These are phyloP conservation scores for Mycena maculata DNA, from an alignment of 768 basidiomycete species.

Conservation along the genomic window DNA sequence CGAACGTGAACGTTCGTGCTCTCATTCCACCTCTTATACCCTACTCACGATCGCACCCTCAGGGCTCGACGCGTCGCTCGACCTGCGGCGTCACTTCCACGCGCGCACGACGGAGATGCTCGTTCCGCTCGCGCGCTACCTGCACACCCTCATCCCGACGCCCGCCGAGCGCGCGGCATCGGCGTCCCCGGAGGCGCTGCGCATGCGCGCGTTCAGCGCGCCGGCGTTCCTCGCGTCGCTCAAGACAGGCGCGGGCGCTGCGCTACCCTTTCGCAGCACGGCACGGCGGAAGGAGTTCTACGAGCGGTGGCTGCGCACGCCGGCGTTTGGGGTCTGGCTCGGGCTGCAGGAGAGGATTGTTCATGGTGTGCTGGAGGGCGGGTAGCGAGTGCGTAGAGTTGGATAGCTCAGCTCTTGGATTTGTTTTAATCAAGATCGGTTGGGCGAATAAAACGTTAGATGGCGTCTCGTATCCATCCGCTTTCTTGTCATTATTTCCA, in stretches of 20 bases:
- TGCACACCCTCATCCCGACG: constrained; percentile 86
- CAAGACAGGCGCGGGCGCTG: constrained; percentile 68
- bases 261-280: constrained; percentile 79
- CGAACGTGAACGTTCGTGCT: constrained; percentile 63
- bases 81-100: constrained; percentile 84
- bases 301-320: constrained; percentile 78
- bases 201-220: constrained; percentile 78
- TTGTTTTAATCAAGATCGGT: too few species aligned
- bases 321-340: constrained; percentile 85
- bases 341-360: constrained; percentile 81
- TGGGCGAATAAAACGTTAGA: too few species aligned
- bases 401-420: too few species aligned
- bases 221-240: constrained; percentile 78
- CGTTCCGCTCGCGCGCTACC: constrained; percentile 91
- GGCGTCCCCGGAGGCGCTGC: constrained; percentile 45
- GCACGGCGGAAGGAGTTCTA: constrained; percentile 80
- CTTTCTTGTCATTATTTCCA: too few species aligned
- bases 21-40: constrained; percentile 17
- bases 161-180: constrained; percentile 62
- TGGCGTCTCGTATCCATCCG: too few species aligned
- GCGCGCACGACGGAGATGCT: constrained; percentile 88
- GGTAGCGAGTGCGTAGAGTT: too few species aligned
- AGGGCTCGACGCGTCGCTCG: constrained; percentile 74
- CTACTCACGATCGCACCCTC: too few species aligned
- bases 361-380: constrained; percentile 59